phyloP scores from a whole-genome alignment of 495 filamentous ascomycete genomes.

The Trichoderma parareesei region DNA sequence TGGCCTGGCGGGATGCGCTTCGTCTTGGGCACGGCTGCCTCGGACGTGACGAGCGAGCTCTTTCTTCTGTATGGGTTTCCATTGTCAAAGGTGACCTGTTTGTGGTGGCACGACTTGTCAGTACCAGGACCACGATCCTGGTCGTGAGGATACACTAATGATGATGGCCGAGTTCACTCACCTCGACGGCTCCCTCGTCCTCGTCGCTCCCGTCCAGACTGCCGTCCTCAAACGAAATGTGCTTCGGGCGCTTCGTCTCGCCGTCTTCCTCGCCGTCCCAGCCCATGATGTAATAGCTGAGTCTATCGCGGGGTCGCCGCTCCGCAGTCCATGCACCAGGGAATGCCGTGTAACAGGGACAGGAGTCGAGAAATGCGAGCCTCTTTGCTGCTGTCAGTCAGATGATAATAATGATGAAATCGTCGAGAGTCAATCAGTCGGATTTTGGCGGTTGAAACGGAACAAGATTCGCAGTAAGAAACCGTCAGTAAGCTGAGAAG shows the following conservation, averaged over 20 bases:
- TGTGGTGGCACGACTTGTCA: background rate
- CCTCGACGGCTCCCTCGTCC: constrained; percentile 35
- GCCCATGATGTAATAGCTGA: constrained; percentile 8
- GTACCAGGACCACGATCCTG: background rate
- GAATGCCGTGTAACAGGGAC: background rate
- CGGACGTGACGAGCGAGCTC: constrained; percentile 67
- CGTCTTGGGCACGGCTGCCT: constrained; percentile 36
- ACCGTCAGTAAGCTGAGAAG: too few relatives aligned
- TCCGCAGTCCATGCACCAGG: background rate
- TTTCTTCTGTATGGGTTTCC: constrained; percentile 71
- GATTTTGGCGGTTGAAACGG: background rate
- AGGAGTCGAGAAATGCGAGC: background rate
- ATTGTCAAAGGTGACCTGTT: constrained; percentile 68
- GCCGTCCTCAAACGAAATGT: constrained; percentile 19
- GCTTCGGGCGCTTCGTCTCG: constrained; percentile 13
- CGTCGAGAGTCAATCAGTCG: background rate
- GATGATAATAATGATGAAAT: background rate
- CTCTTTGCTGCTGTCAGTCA: background rate
- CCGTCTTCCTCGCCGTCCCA: background rate
- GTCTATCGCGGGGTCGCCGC: background rate
- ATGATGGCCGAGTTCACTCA: constrained; percentile 15
- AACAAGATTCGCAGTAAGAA: too few relatives aligned
- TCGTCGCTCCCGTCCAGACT: constrained; percentile 33
- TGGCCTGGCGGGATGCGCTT: constrained; percentile 39
- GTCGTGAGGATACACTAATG: background rate